Evolutionary conservation across 2,329 filamentous ascomycete genomes (phyloP).

Genomic region (Alternaria sp.): DNA sequence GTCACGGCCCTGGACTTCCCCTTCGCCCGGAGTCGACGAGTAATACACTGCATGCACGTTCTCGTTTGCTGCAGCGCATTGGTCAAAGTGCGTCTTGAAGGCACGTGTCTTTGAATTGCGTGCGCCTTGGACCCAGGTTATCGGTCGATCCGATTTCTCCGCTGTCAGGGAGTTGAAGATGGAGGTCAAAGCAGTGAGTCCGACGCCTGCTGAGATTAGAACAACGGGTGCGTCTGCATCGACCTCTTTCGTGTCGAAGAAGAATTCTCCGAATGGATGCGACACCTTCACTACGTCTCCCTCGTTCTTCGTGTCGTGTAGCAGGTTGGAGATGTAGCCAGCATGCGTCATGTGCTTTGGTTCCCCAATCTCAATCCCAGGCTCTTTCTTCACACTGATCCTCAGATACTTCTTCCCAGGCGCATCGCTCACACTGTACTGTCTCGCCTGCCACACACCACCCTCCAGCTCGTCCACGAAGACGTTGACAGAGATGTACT

Average conservation of each 20-base stretch:
- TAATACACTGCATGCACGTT: constrained; percentile 65
- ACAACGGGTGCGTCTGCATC: constrained; percentile 62
- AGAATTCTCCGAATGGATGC: constrained; percentile 69
- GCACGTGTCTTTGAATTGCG: constrained; percentile 59
- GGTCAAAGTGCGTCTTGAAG: constrained; percentile 60
- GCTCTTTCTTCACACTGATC: constrained; percentile 73
- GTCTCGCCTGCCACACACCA: constrained; percentile 69
- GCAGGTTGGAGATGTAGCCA: constrained; percentile 72
- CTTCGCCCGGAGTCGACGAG: constrained; percentile 57
- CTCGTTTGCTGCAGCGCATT: constrained; percentile 51
- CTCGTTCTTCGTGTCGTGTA: constrained; percentile 66
- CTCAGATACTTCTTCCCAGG: constrained; percentile 68
- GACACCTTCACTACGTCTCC: constrained; percentile 70
- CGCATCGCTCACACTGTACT: constrained; percentile 75
- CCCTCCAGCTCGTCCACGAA: constrained; percentile 56
- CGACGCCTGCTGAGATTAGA: constrained; percentile 72
- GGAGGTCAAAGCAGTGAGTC: constrained; percentile 69
- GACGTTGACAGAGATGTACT: constrained; percentile 72
- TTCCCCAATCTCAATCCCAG: constrained; percentile 58
- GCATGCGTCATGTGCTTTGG: constrained; percentile 59
- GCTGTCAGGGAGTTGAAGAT: constrained; percentile 65
- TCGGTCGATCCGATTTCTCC: constrained; percentile 49
- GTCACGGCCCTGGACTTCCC: constrained; percentile 58
- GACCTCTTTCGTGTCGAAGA: constrained; percentile 57
- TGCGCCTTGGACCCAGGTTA: constrained; percentile 70